Percentiles rank a stretch among this genome's conserved stretches.
These are phyloP conservation scores for Wickerhamomyces silvicola DNA, from an alignment of 805 yeast species.

Conservation along the genomic window DNA sequence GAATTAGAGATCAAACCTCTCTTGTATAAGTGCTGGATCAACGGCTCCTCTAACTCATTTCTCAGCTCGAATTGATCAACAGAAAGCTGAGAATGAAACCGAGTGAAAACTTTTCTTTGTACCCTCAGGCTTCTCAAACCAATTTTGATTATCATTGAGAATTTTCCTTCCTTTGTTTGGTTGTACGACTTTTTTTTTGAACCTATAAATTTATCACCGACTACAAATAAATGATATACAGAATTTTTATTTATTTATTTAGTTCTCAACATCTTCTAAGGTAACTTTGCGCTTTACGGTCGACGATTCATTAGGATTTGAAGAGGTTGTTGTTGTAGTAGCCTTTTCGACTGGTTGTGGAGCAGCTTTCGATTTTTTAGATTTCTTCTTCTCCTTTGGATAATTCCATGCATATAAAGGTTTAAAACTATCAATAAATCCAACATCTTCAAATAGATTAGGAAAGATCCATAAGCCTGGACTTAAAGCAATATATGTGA, in stretches of 20 bases:
- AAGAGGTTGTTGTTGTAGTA: conserved; percentile 1
- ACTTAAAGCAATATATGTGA: conserved; percentile 51
- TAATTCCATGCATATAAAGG: conserved; percentile 62
- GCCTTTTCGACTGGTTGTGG: conserved; percentile 1
- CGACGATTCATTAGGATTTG: conserved; percentile 2
- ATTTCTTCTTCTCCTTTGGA: conserved; percentile 22
- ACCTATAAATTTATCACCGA: neutral
- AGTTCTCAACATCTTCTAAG: conserved; percentile 26
- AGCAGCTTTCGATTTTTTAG: conserved; percentile 8
- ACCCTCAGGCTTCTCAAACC: too few relatives aligned
- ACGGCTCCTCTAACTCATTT: conserved; percentile 30
- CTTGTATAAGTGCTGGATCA: conserved; percentile 33
- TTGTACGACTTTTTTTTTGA: too few relatives aligned
- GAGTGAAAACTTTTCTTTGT: conserved; percentile 4
- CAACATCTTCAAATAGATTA: conserved; percentile 91
- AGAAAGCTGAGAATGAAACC: conserved; percentile 5
- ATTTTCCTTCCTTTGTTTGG: too few relatives aligned
- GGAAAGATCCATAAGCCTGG: conserved; percentile 96
- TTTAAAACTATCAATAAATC: conserved; percentile 83
- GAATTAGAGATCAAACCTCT: conserved; percentile 41
- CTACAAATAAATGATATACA: neutral
- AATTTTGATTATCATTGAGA: too few relatives aligned
- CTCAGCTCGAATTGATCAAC: conserved; percentile 16
- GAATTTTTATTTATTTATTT: too few relatives aligned
- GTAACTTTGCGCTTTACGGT: conserved; percentile 20